Evolutionary conservation across 2,329 filamentous ascomycete species (phyloP).

Genomic region (Colletotrichum sp.): DNA sequence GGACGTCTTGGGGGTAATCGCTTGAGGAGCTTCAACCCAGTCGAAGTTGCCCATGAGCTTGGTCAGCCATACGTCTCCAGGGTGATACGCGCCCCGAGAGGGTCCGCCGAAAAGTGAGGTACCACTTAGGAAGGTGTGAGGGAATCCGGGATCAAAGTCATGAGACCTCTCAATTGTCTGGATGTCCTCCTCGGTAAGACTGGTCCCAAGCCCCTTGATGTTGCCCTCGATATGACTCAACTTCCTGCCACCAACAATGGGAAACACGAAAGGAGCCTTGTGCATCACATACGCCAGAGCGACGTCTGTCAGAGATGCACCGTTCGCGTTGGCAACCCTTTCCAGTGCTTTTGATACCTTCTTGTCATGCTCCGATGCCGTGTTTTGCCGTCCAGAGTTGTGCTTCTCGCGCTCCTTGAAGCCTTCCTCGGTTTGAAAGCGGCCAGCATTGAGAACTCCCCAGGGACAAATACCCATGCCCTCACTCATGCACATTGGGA

Average conservation of each 20-base stretch:
- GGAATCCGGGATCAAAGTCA: slow-evolving; percentile 44
- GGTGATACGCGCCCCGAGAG: background rate
- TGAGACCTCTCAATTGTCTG: slow-evolving; percentile 58
- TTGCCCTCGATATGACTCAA: slow-evolving; percentile 65
- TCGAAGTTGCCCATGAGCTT: background rate
- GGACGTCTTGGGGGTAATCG: background rate
- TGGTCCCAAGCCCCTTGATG: slow-evolving; percentile 59
- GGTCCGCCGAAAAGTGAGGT: background rate
- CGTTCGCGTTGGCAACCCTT: background rate
- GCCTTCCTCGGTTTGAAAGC: slow-evolving; percentile 44
- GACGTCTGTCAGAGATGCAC: background rate
- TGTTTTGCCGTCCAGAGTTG: background rate
- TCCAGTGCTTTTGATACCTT: background rate
- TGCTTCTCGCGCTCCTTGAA: background rate
- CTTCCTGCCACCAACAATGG: slow-evolving; percentile 65
- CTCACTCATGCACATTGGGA: slow-evolving; percentile 42
- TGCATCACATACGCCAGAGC: slow-evolving; percentile 66
- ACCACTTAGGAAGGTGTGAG: background rate
- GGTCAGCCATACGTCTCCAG: background rate
- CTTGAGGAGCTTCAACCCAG: background rate
- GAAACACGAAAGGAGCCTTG: slow-evolving; percentile 65
- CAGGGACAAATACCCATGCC: slow-evolving; percentile 62
- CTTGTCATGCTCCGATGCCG: background rate
- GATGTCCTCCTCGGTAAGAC: slow-evolving; percentile 58
- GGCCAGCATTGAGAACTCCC: slow-evolving; percentile 60